Conservation (phyloP, 495 filamentous ascomycete species). For the Lasiosphaeriaceae sp. region DNA sequence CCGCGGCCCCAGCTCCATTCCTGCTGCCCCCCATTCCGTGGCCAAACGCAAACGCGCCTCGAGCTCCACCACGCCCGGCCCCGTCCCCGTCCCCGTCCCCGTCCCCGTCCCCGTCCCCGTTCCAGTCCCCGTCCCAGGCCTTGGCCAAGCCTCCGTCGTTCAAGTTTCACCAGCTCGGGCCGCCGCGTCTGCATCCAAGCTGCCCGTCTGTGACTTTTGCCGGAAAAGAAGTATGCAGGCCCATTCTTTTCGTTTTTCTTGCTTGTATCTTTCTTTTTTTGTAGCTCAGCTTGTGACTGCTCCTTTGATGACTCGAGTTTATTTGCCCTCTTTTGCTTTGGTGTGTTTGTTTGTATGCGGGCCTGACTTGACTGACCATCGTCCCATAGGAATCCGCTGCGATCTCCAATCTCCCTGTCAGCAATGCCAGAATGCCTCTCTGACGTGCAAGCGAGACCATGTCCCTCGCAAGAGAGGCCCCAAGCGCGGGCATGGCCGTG, state of each 20-base stretch:
- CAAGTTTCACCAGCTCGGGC: not conserved
- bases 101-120: no score
- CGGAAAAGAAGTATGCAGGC: conserved; percentile 26
- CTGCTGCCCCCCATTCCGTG: not conserved
- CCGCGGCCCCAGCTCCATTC: conserved; percentile 7
- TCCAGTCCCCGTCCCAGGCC: no score
- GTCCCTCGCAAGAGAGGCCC: conserved; percentile 34
- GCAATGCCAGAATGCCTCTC: conserved; percentile 25
- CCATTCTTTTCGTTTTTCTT: not conserved
- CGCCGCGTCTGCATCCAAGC: conserved; percentile 8
- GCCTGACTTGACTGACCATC: not conserved
- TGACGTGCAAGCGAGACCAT: conserved; percentile 34
- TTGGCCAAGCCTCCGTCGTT: no score
- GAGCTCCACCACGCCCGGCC: not conserved
- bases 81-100: conserved; percentile 16
- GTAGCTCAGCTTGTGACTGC: no score
- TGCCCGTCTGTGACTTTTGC: conserved; percentile 33
- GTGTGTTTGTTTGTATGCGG: no score
- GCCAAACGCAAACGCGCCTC: not conserved
- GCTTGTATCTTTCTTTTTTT: no score
- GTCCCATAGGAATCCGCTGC: conserved; percentile 27
- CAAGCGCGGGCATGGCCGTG: conserved; percentile 30
- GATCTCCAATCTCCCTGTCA: conserved; percentile 31
- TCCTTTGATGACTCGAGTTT: no score
- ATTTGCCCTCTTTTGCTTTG: no score